Percentiles rank a stretch among this genome's conserved stretches.
Evolutionary conservation across 2,329 filamentous ascomycete species (phyloP).

Genomic region (Dactylellina drechsleri): DNA sequence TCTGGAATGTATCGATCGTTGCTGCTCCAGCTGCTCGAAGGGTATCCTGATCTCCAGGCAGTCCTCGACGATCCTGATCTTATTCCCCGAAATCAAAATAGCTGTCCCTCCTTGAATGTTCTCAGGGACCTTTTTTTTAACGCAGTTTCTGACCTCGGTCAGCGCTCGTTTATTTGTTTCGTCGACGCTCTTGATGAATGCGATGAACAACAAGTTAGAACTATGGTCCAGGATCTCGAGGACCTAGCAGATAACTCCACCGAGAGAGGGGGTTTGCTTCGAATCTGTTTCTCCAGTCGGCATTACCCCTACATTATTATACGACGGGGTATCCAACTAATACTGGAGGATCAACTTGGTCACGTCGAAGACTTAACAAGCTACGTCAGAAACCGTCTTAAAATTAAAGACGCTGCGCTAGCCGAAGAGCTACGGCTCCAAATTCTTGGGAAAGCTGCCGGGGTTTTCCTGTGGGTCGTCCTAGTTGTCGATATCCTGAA

Average conservation of each 20-base stretch:
- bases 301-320: constrained; percentile 59
- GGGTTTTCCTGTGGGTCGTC: constrained; percentile 59
- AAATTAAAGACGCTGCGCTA: constrained; percentile 47
- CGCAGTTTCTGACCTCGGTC: constrained; percentile 42
- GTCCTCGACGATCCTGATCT: constrained; percentile 38
- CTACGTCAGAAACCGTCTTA: constrained; percentile 58
- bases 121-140: constrained; percentile 57
- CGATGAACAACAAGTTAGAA: constrained; percentile 62
- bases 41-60: constrained; percentile 28
- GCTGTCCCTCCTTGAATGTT: constrained; percentile 48
- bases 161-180: constrained; percentile 58
- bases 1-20: constrained; percentile 50
- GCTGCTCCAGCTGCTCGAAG: constrained; percentile 39
- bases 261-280: neutral
- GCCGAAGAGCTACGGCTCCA: constrained; percentile 55
- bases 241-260: constrained; percentile 60
- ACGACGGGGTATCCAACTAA: constrained; percentile 56
- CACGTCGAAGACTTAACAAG: constrained; percentile 59
- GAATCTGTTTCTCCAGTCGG: constrained; percentile 58
- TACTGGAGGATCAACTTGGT: constrained; percentile 57
- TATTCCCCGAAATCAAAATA: constrained; percentile 17
- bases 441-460: constrained; percentile 56
- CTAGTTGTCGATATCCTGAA: constrained; percentile 63
- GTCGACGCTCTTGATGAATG: constrained; percentile 62
- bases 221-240: constrained; percentile 65